These are phyloP conservation scores for Pseudohyphozyma bogoriensis DNA, from an alignment of 768 basidiomycete genomes.

Conservation along the genomic window DNA sequence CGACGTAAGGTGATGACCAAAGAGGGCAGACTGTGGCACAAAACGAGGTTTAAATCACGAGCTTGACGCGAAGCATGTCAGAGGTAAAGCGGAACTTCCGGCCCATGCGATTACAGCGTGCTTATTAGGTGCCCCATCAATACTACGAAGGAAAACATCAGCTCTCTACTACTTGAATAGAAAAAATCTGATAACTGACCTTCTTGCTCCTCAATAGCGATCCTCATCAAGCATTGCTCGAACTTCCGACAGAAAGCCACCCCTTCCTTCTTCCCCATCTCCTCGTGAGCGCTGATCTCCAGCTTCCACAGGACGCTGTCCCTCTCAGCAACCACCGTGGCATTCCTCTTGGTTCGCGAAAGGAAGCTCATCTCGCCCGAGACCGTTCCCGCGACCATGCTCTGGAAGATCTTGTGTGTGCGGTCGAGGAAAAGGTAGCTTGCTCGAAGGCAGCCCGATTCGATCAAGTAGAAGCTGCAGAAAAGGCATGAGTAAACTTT, in stretches of 20 bases:
- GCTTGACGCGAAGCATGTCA: no score
- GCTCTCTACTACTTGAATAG: background rate
- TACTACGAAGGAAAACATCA: no score
- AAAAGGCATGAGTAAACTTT: no score
- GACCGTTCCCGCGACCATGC: constrained; percentile 52
- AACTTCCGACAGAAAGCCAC: constrained; percentile 19
- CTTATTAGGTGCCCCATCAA: no score
- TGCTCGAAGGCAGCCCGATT: constrained; percentile 74
- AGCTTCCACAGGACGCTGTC: constrained; percentile 74
- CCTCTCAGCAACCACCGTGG: constrained; percentile 71
- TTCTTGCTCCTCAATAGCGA: constrained; percentile 22
- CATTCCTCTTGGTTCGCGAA: constrained; percentile 67
- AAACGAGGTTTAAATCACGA: no score
- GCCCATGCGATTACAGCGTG: no score
- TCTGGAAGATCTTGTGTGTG: constrained; percentile 39
- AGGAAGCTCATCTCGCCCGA: constrained; percentile 85
- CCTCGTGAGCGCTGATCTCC: constrained; percentile 48
- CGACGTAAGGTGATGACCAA: no score
- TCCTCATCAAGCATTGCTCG: constrained; percentile 24
- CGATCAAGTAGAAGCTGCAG: constrained; percentile 61
- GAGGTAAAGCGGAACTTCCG: no score
- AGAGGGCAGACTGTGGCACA: no score
- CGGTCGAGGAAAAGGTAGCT: constrained; percentile 60
- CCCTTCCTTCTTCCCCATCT: constrained; percentile 42
- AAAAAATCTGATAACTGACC: background rate